Percentiles rank a stretch among this genome's conserved stretches.
Evolutionary conservation across 495 filamentous ascomycete genomes (phyloP).

Genomic region (Hyaloscypha bicolor): DNA sequence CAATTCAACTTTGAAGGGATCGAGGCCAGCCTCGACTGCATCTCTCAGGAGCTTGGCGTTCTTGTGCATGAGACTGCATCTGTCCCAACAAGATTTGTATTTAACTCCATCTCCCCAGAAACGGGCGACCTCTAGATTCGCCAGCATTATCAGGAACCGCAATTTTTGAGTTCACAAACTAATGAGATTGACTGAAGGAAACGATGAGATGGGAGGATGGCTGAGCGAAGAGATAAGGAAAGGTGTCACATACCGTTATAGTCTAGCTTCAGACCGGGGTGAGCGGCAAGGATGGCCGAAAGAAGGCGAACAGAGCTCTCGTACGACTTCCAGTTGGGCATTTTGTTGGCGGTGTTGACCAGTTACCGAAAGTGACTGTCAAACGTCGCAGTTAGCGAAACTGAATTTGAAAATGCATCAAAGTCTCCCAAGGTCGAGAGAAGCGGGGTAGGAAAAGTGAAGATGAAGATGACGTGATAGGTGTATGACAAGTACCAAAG

Average conservation of each 20-base stretch:
- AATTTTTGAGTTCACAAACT: neutral
- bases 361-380: neutral
- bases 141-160: constrained; percentile 18
- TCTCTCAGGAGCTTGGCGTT: constrained; percentile 17
- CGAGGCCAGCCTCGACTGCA: constrained; percentile 20
- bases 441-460: constrained; percentile 1
- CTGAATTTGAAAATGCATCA: neutral
- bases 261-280: constrained; percentile 45
- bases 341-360: constrained; percentile 28
- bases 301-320: constrained; percentile 51
- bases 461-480: neutral
- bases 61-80: constrained; percentile 19
- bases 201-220: constrained; percentile 1
- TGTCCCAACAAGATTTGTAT: constrained; percentile 24
- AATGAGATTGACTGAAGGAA: constrained; percentile 7
- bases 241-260: constrained; percentile 48
- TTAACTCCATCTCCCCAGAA: constrained; percentile 23
- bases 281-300: constrained; percentile 51
- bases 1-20: constrained; percentile 26
- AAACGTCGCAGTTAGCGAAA: neutral
- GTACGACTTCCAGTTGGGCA: constrained; percentile 52
- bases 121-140: constrained; percentile 22
- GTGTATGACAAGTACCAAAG: neutral
- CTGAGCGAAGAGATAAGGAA: constrained; percentile 7
- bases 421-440: neutral